phyloP scores from a whole-genome alignment of 140 eudicot genomes.

The Bidens hawaiensis region DNA sequence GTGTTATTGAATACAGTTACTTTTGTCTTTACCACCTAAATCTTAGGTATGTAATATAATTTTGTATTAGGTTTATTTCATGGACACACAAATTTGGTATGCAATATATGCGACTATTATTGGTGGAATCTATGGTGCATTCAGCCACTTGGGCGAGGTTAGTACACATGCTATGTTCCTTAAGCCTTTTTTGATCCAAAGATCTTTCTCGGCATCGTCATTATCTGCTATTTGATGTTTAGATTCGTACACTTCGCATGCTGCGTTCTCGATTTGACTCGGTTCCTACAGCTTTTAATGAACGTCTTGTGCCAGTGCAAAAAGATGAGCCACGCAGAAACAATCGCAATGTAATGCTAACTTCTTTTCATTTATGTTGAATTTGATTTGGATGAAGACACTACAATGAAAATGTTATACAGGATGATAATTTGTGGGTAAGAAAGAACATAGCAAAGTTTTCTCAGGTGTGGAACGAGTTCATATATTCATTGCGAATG shows the following conservation, averaged over 20 bases:
- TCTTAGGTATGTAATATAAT: slow-evolving; percentile 13
- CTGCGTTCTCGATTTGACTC: slow-evolving; percentile 93
- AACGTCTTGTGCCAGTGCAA: slow-evolving; percentile 75
- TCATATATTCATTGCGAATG: slow-evolving; percentile 79
- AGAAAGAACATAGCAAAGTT: slow-evolving; percentile 79
- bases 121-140: slow-evolving; percentile 97
- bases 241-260: slow-evolving; percentile 99
- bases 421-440: slow-evolving; percentile 46
- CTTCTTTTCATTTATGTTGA: slow-evolving; percentile 6
- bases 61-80: slow-evolving; percentile 71
- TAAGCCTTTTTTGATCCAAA: slow-evolving; percentile 11
- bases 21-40: slow-evolving; percentile 8
- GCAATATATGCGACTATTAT: slow-evolving; percentile 79
- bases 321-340: slow-evolving; percentile 35
- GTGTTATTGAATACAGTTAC: slow-evolving; percentile 19
- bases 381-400: neutral
- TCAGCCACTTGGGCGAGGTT: slow-evolving; percentile 99
- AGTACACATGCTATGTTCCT: slow-evolving; percentile 19
- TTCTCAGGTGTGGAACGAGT: slow-evolving; percentile 98
- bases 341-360: slow-evolving; percentile 37
- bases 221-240: slow-evolving; percentile 6
- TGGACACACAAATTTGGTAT: slow-evolving; percentile 99
- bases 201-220: slow-evolving; percentile 8
- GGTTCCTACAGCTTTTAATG: slow-evolving; percentile 81
- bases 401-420: slow-evolving; percentile 14